Evolutionary conservation across 139 green algal species (phyloP), one percentile per base, ranked within the genome.

Genomic region (Chlorella sp.): DNA sequence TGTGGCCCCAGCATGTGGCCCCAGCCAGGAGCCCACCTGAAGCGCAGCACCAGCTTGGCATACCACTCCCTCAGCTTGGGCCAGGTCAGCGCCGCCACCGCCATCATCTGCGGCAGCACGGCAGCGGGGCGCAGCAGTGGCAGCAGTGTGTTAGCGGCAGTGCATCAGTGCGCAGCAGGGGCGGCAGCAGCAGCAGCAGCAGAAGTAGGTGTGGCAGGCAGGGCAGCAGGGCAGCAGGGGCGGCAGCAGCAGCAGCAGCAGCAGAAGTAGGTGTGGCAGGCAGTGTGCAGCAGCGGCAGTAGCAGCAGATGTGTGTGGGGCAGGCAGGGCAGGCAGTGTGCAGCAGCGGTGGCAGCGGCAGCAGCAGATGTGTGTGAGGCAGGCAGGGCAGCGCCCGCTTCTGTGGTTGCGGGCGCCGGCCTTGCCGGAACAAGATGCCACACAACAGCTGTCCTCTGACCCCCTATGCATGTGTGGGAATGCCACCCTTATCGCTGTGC

Each of bases 61-160:
- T 88, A 88, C 84, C 84, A 88, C 24, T 88, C 84, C 68, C 68
- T 39, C 66, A 88, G 84, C 84, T 88, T 88, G 84, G 84, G 84
- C 84, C 84, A 88, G 0, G 84, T 81, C 39, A 88, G 66, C 37
- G 84, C 68, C 26, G 84, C 71, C 66, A 88, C 84, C 68, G 71
- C 42, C 32, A 76, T 75, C 84, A 88, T 88, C 84, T 88, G 66
- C 53, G 37, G 48, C 48, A 57, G n/a, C 48, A 57, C 48, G 48
- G 48, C n/a, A n/a, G 64, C 64, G 24, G 64, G 16, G 64, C 39
- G 24, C 34, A 64, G 34, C 48, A 57, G 76, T 14, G 34, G 76
- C 3, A 1, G 16, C 34, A 53, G 76, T 34, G 24, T 48, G 18
- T n/a, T 22, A 24, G 15, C 40, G 73, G 32, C n/a, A 39, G 30